Evolutionary conservation across 2,329 filamentous ascomycete species (phyloP).

Genomic region (Arthroderma sp.): DNA sequence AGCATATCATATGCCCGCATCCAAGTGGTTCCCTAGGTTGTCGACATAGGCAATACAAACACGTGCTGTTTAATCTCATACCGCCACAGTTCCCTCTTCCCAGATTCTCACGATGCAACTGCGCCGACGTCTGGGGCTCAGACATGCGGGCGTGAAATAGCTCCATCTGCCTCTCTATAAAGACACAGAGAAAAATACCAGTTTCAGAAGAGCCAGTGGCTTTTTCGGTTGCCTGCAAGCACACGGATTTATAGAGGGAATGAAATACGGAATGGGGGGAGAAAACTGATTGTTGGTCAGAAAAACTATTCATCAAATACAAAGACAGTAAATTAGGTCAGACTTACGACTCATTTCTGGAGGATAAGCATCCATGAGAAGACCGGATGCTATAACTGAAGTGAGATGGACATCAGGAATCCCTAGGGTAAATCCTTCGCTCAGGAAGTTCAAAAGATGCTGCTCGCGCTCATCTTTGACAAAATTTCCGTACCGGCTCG

Average conservation of each 20-base stretch:
- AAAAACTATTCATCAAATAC: neutral
- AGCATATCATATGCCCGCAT: conserved; percentile 23
- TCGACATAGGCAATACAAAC: conserved; percentile 19
- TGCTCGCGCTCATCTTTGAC: neutral
- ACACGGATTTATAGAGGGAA: neutral
- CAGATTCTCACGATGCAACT: neutral
- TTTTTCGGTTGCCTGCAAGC: neutral
- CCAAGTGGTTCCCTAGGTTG: conserved; percentile 17
- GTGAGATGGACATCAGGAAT: neutral
- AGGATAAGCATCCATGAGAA: neutral
- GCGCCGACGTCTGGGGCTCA: neutral
- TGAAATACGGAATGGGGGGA: neutral
- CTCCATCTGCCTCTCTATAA: neutral
- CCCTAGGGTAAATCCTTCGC: neutral
- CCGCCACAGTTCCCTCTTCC: neutral
- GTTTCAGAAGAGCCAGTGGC: neutral
- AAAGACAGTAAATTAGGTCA: too few relatives aligned
- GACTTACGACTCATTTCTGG: neutral
- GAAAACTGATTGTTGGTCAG: neutral
- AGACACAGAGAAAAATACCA: neutral
- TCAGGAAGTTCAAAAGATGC: neutral
- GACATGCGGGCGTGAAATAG: neutral
- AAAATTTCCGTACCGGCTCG: neutral
- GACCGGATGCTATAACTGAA: neutral
- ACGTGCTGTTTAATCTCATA: conserved; percentile 9